Evolutionary conservation across 306 rosid species (phyloP).

Genomic region (Potentilla sterilis): DNA sequence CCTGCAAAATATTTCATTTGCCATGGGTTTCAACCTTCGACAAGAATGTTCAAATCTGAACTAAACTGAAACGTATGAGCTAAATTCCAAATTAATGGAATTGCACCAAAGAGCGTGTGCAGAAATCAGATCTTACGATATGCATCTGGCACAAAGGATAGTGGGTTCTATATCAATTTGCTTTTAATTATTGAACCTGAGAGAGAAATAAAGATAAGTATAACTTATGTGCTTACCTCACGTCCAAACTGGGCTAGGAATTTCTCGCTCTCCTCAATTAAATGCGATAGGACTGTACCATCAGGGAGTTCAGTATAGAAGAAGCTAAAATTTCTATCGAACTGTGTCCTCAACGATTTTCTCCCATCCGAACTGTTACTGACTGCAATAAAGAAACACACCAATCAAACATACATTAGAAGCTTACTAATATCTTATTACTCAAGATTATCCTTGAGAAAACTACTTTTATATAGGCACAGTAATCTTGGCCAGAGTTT

Average conservation of each 20-base stretch:
- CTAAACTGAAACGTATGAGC: not conserved
- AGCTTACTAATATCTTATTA: slow-evolving; percentile 7
- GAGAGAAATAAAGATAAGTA: not conserved
- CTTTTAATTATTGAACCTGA: not conserved
- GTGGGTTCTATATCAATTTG: not conserved
- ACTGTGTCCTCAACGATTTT: slow-evolving; percentile 61
- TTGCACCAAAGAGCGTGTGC: not conserved
- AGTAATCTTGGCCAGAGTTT: not conserved
- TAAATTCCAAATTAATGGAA: not conserved
- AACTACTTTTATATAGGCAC: not conserved
- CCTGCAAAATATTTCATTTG: slow-evolving; percentile 48
- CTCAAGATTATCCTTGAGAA: slow-evolving; percentile 7
- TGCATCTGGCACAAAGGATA: not conserved
- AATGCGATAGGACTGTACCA: slow-evolving; percentile 60
- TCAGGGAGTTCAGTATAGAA: slow-evolving; percentile 85
- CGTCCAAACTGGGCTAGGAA: slow-evolving; percentile 97
- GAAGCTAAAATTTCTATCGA: slow-evolving; percentile 59
- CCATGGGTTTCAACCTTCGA: slow-evolving; percentile 6
- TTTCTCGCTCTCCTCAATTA: slow-evolving; percentile 62
- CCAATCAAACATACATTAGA: slow-evolving; percentile 28
- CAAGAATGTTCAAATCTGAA: not conserved
- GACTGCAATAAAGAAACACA: slow-evolving; percentile 49
- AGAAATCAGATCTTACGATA: not conserved
- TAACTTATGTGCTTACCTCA: slow-evolving; percentile 54
- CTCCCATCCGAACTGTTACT: slow-evolving; percentile 64